Conservation (phyloP, 1,284 basidiomycete species). For the Albatrellus sp. region DNA sequence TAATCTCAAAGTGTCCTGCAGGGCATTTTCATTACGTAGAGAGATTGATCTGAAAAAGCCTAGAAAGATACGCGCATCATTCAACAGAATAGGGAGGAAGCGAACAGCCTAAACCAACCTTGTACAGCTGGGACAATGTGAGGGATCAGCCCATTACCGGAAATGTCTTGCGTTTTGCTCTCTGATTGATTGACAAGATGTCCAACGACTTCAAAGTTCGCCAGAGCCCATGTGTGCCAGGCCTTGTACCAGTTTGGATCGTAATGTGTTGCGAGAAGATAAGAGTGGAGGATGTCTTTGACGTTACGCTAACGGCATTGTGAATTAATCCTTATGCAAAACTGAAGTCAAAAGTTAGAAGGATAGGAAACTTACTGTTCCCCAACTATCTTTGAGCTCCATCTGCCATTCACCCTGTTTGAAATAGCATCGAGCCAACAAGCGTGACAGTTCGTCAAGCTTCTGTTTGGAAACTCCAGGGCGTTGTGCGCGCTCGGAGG, state of each 20-base stretch:
- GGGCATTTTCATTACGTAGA: constrained; percentile 78
- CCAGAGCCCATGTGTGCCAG: constrained; percentile 98
- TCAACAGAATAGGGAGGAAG: neutral
- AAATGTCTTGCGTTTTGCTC: constrained; percentile 51
- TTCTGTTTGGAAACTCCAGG: constrained; percentile 47
- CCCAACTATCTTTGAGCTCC: constrained; percentile 72
- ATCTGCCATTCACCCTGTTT: constrained; percentile 96
- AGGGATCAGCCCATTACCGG: constrained; percentile 60
- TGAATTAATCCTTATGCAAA: constrained; percentile 5
- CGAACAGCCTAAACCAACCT: constrained; percentile 33
- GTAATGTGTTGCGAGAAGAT: constrained; percentile 82
- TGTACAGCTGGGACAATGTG: constrained; percentile 94
- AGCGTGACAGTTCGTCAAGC: constrained; percentile 66
- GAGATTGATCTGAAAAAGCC: constrained; percentile 96
- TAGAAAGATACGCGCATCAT: constrained; percentile 15
- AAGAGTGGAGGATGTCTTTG: constrained; percentile 75
- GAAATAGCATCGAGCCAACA: constrained; percentile 95
- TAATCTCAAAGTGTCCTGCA: constrained; percentile 91
- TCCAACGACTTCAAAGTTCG: constrained; percentile 93
- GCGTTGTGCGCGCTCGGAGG: constrained; percentile 30
- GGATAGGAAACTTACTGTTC: constrained; percentile 30
- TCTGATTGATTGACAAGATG: constrained; percentile 63
- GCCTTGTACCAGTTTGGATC: constrained; percentile 97
- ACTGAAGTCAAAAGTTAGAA: neutral
- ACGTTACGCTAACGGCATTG: constrained; percentile 48